Evolutionary conservation across 345 rosid species (phyloP).

Genomic region (Pistacia integerrima): DNA sequence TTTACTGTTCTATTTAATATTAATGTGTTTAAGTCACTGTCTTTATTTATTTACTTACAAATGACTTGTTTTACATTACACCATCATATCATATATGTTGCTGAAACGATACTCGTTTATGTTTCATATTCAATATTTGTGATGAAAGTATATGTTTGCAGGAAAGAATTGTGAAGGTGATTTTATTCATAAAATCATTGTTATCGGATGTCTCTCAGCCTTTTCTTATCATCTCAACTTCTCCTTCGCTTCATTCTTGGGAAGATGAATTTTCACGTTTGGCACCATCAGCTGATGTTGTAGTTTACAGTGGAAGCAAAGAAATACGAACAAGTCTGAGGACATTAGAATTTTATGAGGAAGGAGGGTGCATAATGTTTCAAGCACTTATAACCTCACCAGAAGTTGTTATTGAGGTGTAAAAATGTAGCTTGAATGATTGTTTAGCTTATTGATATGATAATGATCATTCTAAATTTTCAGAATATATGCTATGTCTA

Average conservation of each 20-base stretch:
- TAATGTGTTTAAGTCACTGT: not conserved
- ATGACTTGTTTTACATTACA: not conserved
- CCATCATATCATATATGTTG: conserved; percentile 5
- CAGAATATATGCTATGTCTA: not conserved
- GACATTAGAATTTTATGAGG: conserved; percentile 44
- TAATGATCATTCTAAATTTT: not conserved
- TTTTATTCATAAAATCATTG: conserved; percentile 39
- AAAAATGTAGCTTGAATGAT: conserved; percentile 10
- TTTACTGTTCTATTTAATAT: not conserved
- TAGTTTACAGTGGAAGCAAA: conserved; percentile 46
- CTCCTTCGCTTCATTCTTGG: conserved; percentile 44
- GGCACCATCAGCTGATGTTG: conserved; percentile 42
- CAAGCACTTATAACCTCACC: conserved; percentile 50
- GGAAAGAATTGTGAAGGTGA: conserved; percentile 47
- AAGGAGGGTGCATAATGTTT: conserved; percentile 45
- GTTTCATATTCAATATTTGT: conserved; percentile 6
- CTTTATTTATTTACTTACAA: not conserved
- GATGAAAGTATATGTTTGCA: conserved; percentile 31
- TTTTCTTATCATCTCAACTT: conserved; percentile 48
- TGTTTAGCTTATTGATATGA: conserved; percentile 6
- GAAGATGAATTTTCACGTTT: conserved; percentile 44
- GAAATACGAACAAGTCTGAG: conserved; percentile 40
- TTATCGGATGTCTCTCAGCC: conserved; percentile 34
- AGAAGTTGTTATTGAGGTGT: conserved; percentile 53
- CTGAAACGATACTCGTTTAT: not conserved